Conservation (phyloP, 1,139 yeast species). For the Yamadazyma triangularis region DNA sequence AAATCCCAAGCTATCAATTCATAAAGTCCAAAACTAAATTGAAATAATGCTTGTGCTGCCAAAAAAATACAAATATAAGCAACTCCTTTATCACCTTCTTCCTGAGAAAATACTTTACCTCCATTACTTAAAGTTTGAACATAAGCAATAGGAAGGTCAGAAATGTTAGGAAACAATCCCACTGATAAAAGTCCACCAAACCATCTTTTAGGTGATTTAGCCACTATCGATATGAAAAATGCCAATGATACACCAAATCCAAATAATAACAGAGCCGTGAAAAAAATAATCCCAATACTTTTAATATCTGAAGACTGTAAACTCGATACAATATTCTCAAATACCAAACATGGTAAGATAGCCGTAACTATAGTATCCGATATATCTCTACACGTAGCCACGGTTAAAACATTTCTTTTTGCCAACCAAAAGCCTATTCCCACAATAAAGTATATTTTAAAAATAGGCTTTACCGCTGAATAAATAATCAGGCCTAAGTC, state of each 20-base stretch:
- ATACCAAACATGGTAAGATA: conserved; percentile 73
- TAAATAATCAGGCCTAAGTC: conserved; percentile 67
- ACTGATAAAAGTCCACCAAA: conserved; percentile 69
- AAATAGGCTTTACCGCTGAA: conserved; percentile 79
- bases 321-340: conserved; percentile 68
- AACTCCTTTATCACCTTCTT: conserved; percentile 70
- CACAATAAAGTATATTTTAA: conserved; percentile 77
- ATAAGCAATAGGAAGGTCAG: conserved; percentile 88
- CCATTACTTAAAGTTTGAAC: conserved; percentile 76
- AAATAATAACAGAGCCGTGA: conserved; percentile 48
- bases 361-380: conserved; percentile 70
- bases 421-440: conserved; percentile 68
- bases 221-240: conserved; percentile 23
- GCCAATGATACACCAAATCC: conserved; percentile 33
- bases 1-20: conserved; percentile 71
- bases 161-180: conserved; percentile 63
- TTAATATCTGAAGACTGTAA: conserved; percentile 70
- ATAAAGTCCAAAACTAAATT: conserved; percentile 76
- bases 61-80: conserved; percentile 82
- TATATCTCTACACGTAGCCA: conserved; percentile 69
- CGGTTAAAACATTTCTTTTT: conserved; percentile 59
- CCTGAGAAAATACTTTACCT: conserved; percentile 47
- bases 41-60: conserved; percentile 63
- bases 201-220: conserved; percentile 68
- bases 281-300: conserved; percentile 66